These are phyloP conservation scores for Colletotrichum tanaceti DNA, from an alignment of 2,329 filamentous ascomycete genomes.

Conservation along the genomic window DNA sequence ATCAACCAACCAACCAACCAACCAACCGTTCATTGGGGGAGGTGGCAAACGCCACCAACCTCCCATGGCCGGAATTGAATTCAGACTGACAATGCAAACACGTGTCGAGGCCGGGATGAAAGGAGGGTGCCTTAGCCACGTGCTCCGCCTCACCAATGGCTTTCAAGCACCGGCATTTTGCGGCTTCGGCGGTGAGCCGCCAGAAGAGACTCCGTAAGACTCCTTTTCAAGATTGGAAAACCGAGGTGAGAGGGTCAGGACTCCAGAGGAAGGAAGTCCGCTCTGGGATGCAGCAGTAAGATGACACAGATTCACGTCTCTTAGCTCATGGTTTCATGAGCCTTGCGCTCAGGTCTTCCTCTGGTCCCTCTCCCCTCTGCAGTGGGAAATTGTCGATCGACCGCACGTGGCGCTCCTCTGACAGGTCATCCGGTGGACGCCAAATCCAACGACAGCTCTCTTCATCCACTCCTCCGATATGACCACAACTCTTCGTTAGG, in stretches of 20 bases:
- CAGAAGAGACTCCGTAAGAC: conserved; percentile 3
- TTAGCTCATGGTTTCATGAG: conserved; percentile 12
- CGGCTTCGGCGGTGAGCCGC: conserved; percentile 6
- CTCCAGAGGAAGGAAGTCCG: background rate
- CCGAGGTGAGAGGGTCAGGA: conserved; percentile 25
- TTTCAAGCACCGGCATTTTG: conserved; percentile 17
- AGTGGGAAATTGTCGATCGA: conserved; percentile 10
- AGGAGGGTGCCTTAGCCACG: conserved; percentile 19
- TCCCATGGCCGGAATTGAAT: conserved; percentile 13
- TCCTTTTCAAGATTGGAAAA: conserved; percentile 2
- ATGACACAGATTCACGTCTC: background rate
- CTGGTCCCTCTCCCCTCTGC: background rate
- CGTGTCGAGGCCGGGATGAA: conserved; percentile 33
- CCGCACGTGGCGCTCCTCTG: conserved; percentile 15
- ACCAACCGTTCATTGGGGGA: conserved; percentile 8
- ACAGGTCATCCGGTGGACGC: conserved; percentile 12
- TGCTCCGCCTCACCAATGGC: conserved; percentile 23
- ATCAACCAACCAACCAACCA: too few species aligned
- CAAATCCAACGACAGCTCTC: conserved; percentile 21
- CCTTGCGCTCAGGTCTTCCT: conserved; percentile 3
- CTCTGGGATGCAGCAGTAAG: background rate
- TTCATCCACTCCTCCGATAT: background rate
- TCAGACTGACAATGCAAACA: conserved; percentile 19
- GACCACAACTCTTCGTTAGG: background rate
- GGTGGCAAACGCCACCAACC: conserved; percentile 14